These are phyloP conservation scores for Diplodia intermedia DNA, from an alignment of 2,329 filamentous ascomycete species.

Conservation along the genomic window DNA sequence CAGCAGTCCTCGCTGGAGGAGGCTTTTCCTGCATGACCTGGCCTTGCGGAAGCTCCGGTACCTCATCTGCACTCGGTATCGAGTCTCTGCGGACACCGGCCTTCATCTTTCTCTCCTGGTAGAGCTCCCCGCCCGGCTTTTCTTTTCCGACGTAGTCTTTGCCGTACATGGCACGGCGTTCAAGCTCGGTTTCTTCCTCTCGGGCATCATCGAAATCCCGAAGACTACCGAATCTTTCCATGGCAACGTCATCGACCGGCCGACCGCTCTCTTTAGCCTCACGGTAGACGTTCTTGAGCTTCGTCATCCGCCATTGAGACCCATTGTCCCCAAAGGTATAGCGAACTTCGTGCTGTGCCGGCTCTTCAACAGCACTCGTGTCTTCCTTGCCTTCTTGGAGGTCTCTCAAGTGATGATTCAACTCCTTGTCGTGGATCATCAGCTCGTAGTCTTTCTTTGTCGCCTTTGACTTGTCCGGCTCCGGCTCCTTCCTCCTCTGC, in stretches of 20 bases:
- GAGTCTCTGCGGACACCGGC: slow-evolving; percentile 57
- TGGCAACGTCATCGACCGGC: slow-evolving; percentile 80
- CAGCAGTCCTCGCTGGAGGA: slow-evolving; percentile 56
- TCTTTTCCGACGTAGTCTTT: slow-evolving; percentile 83
- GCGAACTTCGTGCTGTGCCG: slow-evolving; percentile 67
- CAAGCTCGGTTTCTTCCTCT: slow-evolving; percentile 91
- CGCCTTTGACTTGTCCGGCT: slow-evolving; percentile 53
- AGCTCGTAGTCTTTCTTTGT: slow-evolving; percentile 67
- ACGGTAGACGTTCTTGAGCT: slow-evolving; percentile 83
- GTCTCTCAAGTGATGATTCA: slow-evolving; percentile 74
- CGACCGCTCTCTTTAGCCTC: slow-evolving; percentile 75
- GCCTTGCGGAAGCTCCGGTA: slow-evolving; percentile 58
- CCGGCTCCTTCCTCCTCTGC: slow-evolving; percentile 62
- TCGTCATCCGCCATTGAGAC: slow-evolving; percentile 96
- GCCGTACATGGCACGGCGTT: slow-evolving; percentile 82
- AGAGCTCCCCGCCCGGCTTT: slow-evolving; percentile 87
- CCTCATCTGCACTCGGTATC: slow-evolving; percentile 31
- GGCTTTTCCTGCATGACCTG: slow-evolving; percentile 63
- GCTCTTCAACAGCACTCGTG: slow-evolving; percentile 55
- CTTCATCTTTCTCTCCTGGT: slow-evolving; percentile 73
- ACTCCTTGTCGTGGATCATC: slow-evolving; percentile 78
- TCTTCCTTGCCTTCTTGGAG: slow-evolving; percentile 56
- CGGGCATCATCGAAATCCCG: slow-evolving; percentile 89
- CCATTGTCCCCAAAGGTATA: slow-evolving; percentile 91
- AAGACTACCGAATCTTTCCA: slow-evolving; percentile 81